A percentile compares a stretch with the other conserved stretches of the same genome.
These are phyloP conservation scores for Chlorella vulgaris DNA, from an alignment of 139 green algal genomes.

Conservation along the genomic window DNA sequence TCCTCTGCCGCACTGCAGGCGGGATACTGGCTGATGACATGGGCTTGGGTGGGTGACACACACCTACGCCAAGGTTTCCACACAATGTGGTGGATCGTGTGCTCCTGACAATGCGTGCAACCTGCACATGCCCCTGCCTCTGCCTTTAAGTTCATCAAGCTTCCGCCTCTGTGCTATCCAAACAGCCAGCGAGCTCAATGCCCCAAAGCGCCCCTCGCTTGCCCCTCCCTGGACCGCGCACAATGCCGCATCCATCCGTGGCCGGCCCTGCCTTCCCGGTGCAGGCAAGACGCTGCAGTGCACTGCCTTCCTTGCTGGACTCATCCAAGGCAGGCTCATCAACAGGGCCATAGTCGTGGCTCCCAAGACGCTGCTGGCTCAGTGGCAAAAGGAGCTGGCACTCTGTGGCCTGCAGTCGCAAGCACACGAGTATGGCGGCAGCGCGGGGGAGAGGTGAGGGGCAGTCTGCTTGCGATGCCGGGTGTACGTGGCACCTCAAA, in stretches of 20 bases:
- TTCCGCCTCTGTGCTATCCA: too few species aligned
- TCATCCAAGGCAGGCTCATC: slow-evolving; percentile 52
- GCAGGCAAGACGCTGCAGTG: slow-evolving; percentile 86
- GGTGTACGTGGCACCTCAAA: too few species aligned
- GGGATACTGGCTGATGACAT: slow-evolving; percentile 84
- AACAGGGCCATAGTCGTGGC: slow-evolving; percentile 69
- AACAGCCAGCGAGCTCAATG: too few species aligned
- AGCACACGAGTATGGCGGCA: slow-evolving; percentile 44
- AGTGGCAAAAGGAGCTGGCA: slow-evolving; percentile 88
- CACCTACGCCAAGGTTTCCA: neutral
- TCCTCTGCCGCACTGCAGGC: slow-evolving; percentile 49
- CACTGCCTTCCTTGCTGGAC: slow-evolving; percentile 78
- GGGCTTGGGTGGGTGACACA: slow-evolving; percentile 21
- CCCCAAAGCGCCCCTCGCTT: too few species aligned
- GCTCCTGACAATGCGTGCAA: too few species aligned
- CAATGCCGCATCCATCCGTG: slow-evolving; percentile 9
- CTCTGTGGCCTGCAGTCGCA: slow-evolving; percentile 68
- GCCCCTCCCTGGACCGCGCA: too few species aligned
- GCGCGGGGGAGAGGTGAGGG: slow-evolving; percentile 25
- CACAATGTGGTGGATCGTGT: too few species aligned
- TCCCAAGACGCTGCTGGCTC: slow-evolving; percentile 86
- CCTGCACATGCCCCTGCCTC: too few species aligned
- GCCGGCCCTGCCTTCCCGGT: neutral
- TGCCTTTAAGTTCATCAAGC: too few species aligned
- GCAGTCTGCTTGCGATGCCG: neutral